Percentiles rank a stretch among this genome's conserved stretches.
Conservation (phyloP, 805 yeast genomes). For the Kuraishia hungarica region DNA sequence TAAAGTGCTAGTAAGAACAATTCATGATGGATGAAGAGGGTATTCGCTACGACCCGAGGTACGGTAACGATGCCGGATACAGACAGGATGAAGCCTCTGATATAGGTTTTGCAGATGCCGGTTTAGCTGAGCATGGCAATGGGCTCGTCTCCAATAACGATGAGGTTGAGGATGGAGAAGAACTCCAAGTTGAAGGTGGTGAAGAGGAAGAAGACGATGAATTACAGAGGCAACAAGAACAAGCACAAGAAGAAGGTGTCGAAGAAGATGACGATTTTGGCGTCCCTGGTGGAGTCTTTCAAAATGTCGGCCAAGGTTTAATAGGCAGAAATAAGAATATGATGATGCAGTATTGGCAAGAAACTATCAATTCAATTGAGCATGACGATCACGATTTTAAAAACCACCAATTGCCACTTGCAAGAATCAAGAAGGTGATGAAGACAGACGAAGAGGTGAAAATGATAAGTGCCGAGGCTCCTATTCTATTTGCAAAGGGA, state of each 20-base stretch:
- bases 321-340: conserved; percentile 73
- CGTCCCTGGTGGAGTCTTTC: conserved; percentile 26
- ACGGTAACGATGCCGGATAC: conserved; percentile 2
- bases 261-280: conserved; percentile 24
- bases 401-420: conserved; percentile 90
- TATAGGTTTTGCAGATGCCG: not conserved
- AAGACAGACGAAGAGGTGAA: conserved; percentile 95
- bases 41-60: not conserved
- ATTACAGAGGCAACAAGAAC: conserved; percentile 20
- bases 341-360: conserved; percentile 98
- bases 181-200: conserved; percentile 22
- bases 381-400: conserved; percentile 85
- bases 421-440: conserved; percentile 95
- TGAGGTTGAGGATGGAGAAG: conserved; percentile 17
- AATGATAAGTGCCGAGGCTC: conserved; percentile 98
- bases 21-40: conserved; percentile 3
- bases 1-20: conserved; percentile 1
- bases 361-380: conserved; percentile 84
- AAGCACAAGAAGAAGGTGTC: conserved; percentile 23
- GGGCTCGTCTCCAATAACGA: conserved; percentile 10
- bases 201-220: conserved; percentile 9
- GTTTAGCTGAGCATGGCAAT: conserved; percentile 4
- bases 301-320: conserved; percentile 90
- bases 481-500: conserved; percentile 94
- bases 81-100: conserved; percentile 1